These are phyloP conservation scores for Verticillium klebahnii DNA, from an alignment of 2,329 filamentous ascomycete genomes.

Conservation along the genomic window DNA sequence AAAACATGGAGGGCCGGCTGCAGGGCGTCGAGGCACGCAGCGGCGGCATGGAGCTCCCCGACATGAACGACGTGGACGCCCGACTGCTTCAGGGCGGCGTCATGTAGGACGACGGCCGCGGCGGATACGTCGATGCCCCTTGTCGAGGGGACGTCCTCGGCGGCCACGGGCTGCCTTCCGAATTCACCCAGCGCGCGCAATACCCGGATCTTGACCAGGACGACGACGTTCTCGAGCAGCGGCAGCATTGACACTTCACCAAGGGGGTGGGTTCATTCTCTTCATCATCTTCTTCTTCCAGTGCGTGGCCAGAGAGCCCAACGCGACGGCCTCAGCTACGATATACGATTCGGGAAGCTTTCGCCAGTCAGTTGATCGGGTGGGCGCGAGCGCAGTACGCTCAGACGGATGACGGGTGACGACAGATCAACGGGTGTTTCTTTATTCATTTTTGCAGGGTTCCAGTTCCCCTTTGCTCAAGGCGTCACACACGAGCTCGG, in stretches of 20 bases:
- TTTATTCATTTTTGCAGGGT: neutral
- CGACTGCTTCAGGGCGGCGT: conserved; percentile 37
- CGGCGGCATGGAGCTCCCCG: conserved; percentile 22
- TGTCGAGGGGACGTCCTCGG: neutral
- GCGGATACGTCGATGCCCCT: neutral
- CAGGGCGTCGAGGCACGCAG: conserved; percentile 31
- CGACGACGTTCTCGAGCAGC: no score
- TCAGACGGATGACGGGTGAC: neutral
- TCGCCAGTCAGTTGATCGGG: neutral
- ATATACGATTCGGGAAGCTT: neutral
- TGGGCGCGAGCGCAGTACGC: neutral
- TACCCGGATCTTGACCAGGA: no score
- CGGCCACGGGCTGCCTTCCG: no score
- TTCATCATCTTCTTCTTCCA: neutral
- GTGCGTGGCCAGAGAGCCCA: neutral
- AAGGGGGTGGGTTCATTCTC: no score
- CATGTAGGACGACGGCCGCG: conserved; percentile 29
- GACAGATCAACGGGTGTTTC: neutral
- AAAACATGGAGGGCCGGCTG: conserved; percentile 35
- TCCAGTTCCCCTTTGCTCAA: neutral
- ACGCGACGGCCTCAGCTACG: neutral
- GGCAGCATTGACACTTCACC: no score
- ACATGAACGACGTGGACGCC: conserved; percentile 40
- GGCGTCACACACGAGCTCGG: neutral
- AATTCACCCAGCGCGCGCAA: no score